A percentile compares a stretch with the other conserved stretches of the same genome.
These are phyloP conservation scores for Thielaviopsis populi DNA, from an alignment of 2,329 filamentous ascomycete species.

Conservation along the genomic window DNA sequence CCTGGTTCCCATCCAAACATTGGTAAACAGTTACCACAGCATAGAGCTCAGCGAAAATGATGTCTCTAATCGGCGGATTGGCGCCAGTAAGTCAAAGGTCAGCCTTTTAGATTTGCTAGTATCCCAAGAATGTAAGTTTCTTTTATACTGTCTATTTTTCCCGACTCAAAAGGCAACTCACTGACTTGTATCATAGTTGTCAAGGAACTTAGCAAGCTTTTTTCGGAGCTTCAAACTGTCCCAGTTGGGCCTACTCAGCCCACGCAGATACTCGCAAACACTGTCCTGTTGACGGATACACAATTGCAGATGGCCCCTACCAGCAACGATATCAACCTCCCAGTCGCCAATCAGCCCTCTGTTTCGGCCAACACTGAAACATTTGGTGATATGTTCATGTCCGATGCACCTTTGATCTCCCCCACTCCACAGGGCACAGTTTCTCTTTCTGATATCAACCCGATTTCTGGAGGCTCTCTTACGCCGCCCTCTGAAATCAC, in stretches of 20 bases:
- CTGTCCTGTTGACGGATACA: conserved; percentile 48
- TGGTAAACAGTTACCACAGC: conserved; percentile 62
- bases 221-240: conserved; percentile 53
- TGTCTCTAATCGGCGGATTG: conserved; percentile 54
- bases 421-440: conserved; percentile 2
- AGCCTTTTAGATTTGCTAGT: conserved; percentile 43
- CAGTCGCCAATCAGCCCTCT: neutral
- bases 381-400: conserved; percentile 11
- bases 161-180: neutral
- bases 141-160: neutral
- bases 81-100: conserved; percentile 42
- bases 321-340: neutral
- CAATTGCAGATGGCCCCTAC: conserved; percentile 13
- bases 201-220: conserved; percentile 55
- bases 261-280: conserved; percentile 60
- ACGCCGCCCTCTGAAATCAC: neutral
- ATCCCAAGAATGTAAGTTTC: conserved; percentile 59
- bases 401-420: conserved; percentile 6
- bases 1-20: conserved; percentile 61
- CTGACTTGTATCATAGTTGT: conserved; percentile 39
- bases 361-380: neutral
- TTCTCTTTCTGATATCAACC: conserved; percentile 12
- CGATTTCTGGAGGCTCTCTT: conserved; percentile 6
- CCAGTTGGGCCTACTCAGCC: conserved; percentile 50
- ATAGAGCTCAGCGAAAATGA: conserved; percentile 53